phyloP scores from a whole-genome alignment of 192 early-diverging fungal genomes.

The Backusella psychrophila region DNA sequence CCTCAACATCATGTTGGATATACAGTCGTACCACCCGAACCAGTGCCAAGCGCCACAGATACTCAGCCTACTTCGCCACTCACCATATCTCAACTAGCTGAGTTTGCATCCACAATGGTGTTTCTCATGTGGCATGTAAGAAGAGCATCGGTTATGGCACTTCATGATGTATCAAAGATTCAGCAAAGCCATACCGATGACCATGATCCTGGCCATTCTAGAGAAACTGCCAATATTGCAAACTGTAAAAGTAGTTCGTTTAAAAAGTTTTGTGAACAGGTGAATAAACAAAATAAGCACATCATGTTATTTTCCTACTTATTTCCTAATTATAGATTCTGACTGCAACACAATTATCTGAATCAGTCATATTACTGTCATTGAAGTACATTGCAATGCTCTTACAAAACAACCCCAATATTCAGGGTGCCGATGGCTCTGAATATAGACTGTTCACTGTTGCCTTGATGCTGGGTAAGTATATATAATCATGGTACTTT shows the following conservation, averaged over 20 bases:
- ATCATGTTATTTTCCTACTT: not conserved
- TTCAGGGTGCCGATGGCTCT: slow-evolving; percentile 52
- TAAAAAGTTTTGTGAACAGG: slow-evolving; percentile 40
- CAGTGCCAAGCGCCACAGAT: slow-evolving; percentile 22
- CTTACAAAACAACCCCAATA: slow-evolving; percentile 35
- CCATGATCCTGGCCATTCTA: slow-evolving; percentile 20
- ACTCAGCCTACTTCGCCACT: not conserved
- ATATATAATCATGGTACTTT: not conserved
- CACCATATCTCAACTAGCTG: slow-evolving; percentile 38
- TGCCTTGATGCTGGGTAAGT: slow-evolving; percentile 47
- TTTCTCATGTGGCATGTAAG: slow-evolving; percentile 51
- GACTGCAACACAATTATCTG: slow-evolving; percentile 47
- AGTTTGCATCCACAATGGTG: slow-evolving; percentile 59
- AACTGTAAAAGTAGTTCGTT: slow-evolving; percentile 29
- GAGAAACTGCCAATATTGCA: slow-evolving; percentile 30
- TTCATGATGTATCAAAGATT: slow-evolving; percentile 24
- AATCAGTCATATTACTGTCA: slow-evolving; percentile 49
- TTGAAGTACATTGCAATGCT: slow-evolving; percentile 54
- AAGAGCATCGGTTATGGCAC: slow-evolving; percentile 34
- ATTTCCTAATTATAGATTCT: slow-evolving; percentile 35
- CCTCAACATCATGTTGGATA: slow-evolving; percentile 9
- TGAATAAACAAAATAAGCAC: not conserved
- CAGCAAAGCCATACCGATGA: slow-evolving; percentile 12
- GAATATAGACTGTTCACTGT: slow-evolving; percentile 56
- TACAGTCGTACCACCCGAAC: slow-evolving; percentile 3